Evolutionary conservation across 2,329 filamentous ascomycete genomes (phyloP).

Genomic region (Pseudogymnoascus destructans): DNA sequence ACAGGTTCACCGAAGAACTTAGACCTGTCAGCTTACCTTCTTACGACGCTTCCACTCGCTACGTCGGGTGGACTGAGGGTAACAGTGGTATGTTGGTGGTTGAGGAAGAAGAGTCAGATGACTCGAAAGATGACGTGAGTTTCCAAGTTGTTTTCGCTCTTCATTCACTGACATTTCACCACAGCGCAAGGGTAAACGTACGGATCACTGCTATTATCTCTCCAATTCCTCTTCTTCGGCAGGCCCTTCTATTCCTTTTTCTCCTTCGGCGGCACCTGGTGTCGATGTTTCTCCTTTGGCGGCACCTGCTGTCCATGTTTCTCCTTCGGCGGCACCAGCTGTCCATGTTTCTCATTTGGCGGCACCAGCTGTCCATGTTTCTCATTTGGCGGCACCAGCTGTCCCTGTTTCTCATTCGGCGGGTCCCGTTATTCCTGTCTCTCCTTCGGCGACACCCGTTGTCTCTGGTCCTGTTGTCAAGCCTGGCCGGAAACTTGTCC

Average conservation of each 20-base stretch:
- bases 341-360: not conserved
- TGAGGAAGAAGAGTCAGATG: not conserved
- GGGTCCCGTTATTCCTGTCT: not conserved
- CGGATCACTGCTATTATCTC: not conserved
- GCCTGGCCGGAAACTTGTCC: not conserved
- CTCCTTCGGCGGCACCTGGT: not conserved
- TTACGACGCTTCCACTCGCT: not conserved
- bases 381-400: not conserved
- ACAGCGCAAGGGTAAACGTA: not conserved
- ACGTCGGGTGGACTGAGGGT: not conserved
- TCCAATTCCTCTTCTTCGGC: not conserved
- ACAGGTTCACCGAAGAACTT: slow-evolving; percentile 1
- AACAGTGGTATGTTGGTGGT: not conserved
- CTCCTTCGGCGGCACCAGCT: not conserved
- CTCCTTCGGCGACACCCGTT: not conserved
- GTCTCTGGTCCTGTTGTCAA: not conserved
- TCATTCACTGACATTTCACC: not conserved
- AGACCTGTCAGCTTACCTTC: not conserved
- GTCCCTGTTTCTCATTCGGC: not conserved
- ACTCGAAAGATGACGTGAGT: not conserved
- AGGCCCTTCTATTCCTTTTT: not conserved
- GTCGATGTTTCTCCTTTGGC: not conserved
- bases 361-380: not conserved
- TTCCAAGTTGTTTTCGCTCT: not conserved
- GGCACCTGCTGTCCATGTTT: not conserved